Evolutionary conservation across 306 rosid genomes (phyloP), one percentile per base, ranked within the genome.

Genomic region (Delonix regia): DNA sequence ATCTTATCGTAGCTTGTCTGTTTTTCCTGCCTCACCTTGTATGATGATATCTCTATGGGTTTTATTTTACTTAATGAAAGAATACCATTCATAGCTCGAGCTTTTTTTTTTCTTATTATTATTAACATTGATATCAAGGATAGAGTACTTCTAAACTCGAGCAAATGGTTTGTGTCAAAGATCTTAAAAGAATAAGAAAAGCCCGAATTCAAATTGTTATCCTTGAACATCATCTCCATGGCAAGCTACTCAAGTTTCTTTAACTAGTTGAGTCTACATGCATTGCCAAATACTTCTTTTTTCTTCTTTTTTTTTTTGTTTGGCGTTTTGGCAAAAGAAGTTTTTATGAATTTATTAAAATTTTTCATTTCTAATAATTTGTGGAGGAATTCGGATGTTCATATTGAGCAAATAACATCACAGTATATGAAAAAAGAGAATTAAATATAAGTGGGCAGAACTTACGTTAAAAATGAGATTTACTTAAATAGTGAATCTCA

Each of bases 21-120:
- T 36, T 76, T 19, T 77, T 25, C 21, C 41, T 77, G 28, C 57
- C 76, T 71, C 79, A 42, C 66, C 69, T 67, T 72, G 77, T 70
- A 65, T 45, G 56, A 82, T 56, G 52, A 78, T 34, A 81, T 39
- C 45, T 24, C 38, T 71, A 24, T 24, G 12, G 30, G 48, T 12
- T 63, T 71, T 33, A 41, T 44, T 45, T 7, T 38, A 49, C 59
- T 75, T 22, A 57, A 30, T 74, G 24, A 56, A 30, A 57, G 42
- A 39, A 47, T 45, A 52, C 24, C 22, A 13, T 51, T 5, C 53
- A 28, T 53, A 48, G 4, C 12, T 39, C 19, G 48, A 4, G 8
- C 56, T 52, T n/a, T 41, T 65, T 71, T 11, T 60, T 19, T 6
- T 24, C 25, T 34, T 34, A 2, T 34, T 34, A 34, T 34, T 6